Conservation (phyloP, 2,329 filamentous ascomycete genomes). For the Ophiosphaerella narmari region DNA sequence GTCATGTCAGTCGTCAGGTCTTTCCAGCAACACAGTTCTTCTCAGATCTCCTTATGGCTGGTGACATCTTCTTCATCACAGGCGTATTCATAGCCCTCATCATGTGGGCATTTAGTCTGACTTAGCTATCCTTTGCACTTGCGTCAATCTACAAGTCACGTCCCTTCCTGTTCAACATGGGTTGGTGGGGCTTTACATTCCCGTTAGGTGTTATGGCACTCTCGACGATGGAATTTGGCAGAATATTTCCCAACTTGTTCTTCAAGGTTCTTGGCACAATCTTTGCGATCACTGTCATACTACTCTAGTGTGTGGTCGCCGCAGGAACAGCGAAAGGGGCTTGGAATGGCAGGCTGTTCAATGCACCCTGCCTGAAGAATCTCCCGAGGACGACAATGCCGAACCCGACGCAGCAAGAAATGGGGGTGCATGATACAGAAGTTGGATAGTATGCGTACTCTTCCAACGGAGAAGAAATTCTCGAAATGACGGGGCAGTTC, state of each 20-base stretch:
- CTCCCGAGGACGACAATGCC: conserved; percentile 21
- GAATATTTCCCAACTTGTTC: conserved; percentile 59
- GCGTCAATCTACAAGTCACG: conserved; percentile 52
- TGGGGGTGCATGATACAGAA: conserved; percentile 15
- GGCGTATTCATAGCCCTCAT: conserved; percentile 59
- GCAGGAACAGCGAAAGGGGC: conserved; percentile 55
- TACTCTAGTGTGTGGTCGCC: conserved; percentile 62
- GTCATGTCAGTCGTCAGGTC: conserved; percentile 49
- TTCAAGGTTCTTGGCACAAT: conserved; percentile 63
- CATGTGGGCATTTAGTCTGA: conserved; percentile 62
- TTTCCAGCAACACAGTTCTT: conserved; percentile 49
- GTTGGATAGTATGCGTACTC: background rate
- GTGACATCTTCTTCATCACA: conserved; percentile 59
- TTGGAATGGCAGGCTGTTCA: conserved; percentile 56
- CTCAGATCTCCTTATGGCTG: conserved; percentile 47
- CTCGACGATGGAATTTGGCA: conserved; percentile 54
- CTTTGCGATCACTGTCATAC: conserved; percentile 56
- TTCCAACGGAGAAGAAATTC: too few relatives aligned
- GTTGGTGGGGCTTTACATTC: conserved; percentile 67
- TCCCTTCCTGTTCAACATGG: conserved; percentile 64
- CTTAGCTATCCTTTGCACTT: conserved; percentile 61
- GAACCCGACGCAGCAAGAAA: conserved; percentile 18
- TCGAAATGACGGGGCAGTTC: too few relatives aligned
- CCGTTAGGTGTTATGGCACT: conserved; percentile 62
- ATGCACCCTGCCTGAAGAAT: conserved; percentile 58